phyloP scores from a whole-genome alignment of 441 rosid species.

The Caryocar brasiliense region DNA sequence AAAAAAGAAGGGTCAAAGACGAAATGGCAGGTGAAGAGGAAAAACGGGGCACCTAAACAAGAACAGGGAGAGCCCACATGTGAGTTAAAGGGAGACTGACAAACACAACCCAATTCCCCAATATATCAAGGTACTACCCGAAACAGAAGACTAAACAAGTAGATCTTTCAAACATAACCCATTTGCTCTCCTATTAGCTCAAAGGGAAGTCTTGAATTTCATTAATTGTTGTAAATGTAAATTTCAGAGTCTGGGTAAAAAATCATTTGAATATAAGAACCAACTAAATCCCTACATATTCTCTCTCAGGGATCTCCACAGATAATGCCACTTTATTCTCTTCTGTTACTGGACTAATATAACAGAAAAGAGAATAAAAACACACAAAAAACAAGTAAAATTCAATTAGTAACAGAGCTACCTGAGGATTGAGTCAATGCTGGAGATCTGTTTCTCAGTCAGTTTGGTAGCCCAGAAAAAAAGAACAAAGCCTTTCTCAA shows the following conservation, averaged over 20 bases:
- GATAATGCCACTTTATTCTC: conserved; percentile 37
- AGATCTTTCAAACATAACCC: conserved; percentile 22
- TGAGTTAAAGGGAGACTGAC: background rate
- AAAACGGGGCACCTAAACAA: background rate
- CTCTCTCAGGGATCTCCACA: conserved; percentile 24
- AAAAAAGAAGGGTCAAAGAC: background rate
- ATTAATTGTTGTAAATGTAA: background rate
- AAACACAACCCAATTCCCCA: conserved; percentile 1
- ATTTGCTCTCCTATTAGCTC: too few species aligned
- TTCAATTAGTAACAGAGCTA: conserved; percentile 9
- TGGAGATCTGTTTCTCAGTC: conserved; percentile 44
- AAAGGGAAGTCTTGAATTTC: too few species aligned
- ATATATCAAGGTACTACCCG: background rate
- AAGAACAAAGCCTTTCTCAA: conserved; percentile 1
- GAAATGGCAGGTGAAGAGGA: background rate
- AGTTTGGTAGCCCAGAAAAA: conserved; percentile 9
- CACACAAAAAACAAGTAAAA: background rate
- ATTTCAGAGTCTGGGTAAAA: background rate
- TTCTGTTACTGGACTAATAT: conserved; percentile 19
- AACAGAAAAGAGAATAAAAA: conserved; percentile 1
- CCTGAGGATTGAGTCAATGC: conserved; percentile 47
- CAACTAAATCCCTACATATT: conserved; percentile 27
- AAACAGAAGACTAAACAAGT: background rate
- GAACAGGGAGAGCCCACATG: background rate
- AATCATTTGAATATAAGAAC: background rate